Evolutionary conservation across 2,329 filamentous ascomycete species (phyloP).

Genomic region (Fusarium protoensiforme): DNA sequence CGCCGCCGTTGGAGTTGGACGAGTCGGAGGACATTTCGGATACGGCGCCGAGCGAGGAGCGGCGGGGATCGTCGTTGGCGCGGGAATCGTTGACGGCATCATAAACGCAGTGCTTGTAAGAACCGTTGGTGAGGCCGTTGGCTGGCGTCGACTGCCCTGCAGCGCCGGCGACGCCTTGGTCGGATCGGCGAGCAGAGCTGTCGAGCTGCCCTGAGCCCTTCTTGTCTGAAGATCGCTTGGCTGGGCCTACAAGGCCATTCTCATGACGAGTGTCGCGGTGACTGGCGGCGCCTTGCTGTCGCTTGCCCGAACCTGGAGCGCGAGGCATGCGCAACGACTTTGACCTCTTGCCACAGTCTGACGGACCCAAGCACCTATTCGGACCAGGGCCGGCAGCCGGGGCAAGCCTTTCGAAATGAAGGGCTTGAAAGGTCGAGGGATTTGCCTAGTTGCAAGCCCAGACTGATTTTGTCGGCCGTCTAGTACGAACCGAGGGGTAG

Average conservation of each 20-base stretch:
- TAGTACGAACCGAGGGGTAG: constrained; percentile 22
- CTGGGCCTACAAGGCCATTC: constrained; percentile 80
- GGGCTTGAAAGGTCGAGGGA: constrained; percentile 22
- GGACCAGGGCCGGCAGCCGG: constrained; percentile 52
- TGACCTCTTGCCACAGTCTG: constrained; percentile 48
- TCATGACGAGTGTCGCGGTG: constrained; percentile 83
- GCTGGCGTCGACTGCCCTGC: constrained; percentile 46
- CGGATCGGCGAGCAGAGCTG: constrained; percentile 50
- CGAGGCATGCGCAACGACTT: constrained; percentile 68
- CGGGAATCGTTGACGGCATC: constrained; percentile 54
- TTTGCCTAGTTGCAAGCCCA: constrained; percentile 21
- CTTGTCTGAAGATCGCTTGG: constrained; percentile 52
- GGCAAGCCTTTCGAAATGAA: constrained; percentile 43
- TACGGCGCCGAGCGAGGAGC: constrained; percentile 62
- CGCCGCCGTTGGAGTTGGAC: constrained; percentile 52
- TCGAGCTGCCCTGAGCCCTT: constrained; percentile 61
- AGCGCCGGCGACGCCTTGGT: constrained; percentile 44
- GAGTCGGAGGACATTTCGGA: constrained; percentile 69
- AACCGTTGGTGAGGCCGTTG: constrained; percentile 49
- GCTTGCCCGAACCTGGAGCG: constrained; percentile 67
- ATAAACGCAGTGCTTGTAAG: constrained; percentile 47
- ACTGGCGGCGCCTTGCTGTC: constrained; percentile 70
- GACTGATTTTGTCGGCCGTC: constrained; percentile 14
- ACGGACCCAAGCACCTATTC: constrained; percentile 49
- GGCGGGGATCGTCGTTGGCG: constrained; percentile 56